Conservation (phyloP, 2,329 filamentous ascomycete genomes). For the Pseudocercospora fuligena region DNA sequence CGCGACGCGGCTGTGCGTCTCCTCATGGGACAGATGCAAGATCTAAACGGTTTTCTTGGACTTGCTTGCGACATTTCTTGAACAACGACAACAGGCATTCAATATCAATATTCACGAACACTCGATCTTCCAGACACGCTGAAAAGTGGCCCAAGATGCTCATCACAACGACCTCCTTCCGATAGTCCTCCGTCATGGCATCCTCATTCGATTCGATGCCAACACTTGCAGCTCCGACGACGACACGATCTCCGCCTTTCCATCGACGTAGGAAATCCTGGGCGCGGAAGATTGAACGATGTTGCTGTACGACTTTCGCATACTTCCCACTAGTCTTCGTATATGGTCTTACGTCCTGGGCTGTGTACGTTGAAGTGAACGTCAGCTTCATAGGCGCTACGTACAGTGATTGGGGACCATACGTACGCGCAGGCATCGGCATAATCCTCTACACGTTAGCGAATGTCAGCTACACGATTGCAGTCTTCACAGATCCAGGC, state of each 20-base stretch:
- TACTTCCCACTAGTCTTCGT: constrained; percentile 34
- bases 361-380: constrained; percentile 80
- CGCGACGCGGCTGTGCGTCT: background rate
- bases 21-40: background rate
- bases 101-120: background rate
- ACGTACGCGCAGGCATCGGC: constrained; percentile 60
- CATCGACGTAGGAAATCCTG: constrained; percentile 50
- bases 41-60: background rate
- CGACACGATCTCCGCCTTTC: constrained; percentile 37
- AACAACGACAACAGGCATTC: background rate
- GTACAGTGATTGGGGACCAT: constrained; percentile 23
- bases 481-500: constrained; percentile 91
- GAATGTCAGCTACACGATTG: constrained; percentile 87
- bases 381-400: constrained; percentile 48
- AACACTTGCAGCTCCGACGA: constrained; percentile 28
- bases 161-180: background rate
- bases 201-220: constrained; percentile 36
- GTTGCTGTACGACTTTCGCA: constrained; percentile 69
- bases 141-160: constrained; percentile 4
- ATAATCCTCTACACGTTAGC: constrained; percentile 76
- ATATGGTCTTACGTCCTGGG: constrained; percentile 77
- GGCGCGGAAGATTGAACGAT: constrained; percentile 76
- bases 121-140: background rate
- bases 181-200: constrained; percentile 20
- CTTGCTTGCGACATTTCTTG: background rate